Evolutionary conservation across 768 basidiomycete genomes (phyloP), one percentile per base, ranked within the genome.

Genomic region (Pleurotus citrinopileatus): DNA sequence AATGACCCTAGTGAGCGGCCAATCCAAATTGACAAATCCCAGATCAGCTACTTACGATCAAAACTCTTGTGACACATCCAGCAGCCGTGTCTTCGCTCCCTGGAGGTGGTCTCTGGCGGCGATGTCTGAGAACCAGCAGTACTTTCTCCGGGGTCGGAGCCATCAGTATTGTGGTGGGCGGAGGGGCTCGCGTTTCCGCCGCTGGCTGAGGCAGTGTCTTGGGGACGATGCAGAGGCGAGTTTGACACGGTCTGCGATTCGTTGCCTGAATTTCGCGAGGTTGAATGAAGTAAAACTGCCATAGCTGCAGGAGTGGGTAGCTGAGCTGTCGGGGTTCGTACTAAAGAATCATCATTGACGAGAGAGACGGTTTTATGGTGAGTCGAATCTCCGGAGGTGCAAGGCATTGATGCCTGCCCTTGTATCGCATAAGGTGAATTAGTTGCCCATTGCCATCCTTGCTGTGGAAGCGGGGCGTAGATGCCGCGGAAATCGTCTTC

Each of bases 21-120:
- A n/a, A 1, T 34, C 1, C 32, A 34, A 34, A 9, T 10, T 2
- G 32, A 15, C 7, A 7, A 34, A 34, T 58, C 79, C 79, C 60
- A 25, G 42, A 45, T n/a, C 12, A n/a, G 38, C n/a, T 40, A 59
- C 27, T 46, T 32, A 38, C 55, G 55, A 56, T 65, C 60, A 48
- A 55, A 59, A 40, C 55, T 56, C 47, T 91, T 90, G 73, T 90
- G 86, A 73, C 89, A 91, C 88, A 91, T 89, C 65, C 84, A 81
- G 60, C 89, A 91, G 26, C 74, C 79, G 67, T 91, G 88, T 72
- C 82, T 83, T 77, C 84, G 84, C 77, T 86, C 84, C 67, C 83
- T 79, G 62, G 74, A 73, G 54, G 73, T 63, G 23, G 28, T 22
- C 15, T 45, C 53, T 36, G 48, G 23, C 15, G 9, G 15, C 1